Evolutionary conservation across 2,329 filamentous ascomycete species (phyloP).

Genomic region (Ilyonectria destructans): DNA sequence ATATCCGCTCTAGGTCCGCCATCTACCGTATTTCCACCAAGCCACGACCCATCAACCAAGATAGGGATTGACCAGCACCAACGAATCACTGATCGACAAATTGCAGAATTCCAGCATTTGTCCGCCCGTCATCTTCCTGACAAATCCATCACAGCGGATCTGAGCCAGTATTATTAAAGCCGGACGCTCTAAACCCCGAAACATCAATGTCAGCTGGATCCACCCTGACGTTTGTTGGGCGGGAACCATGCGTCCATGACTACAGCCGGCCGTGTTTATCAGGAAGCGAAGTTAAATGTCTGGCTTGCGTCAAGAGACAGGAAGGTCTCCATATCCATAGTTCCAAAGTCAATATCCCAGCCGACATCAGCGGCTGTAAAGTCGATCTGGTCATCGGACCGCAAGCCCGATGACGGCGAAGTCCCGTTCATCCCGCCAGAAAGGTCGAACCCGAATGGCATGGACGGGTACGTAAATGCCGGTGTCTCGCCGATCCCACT

Average conservation of each 20-base stretch:
- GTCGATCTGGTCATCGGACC: constrained; percentile 46
- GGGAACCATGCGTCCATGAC: background rate
- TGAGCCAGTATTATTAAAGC: constrained; percentile 24
- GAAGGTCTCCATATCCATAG: constrained; percentile 54
- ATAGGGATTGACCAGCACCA: constrained; percentile 5
- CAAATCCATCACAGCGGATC: constrained; percentile 16
- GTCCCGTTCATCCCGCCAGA: constrained; percentile 42
- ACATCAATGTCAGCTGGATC: constrained; percentile 11
- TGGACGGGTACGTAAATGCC: constrained; percentile 49
- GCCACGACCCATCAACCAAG: constrained; percentile 29
- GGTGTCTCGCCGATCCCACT: constrained; percentile 35
- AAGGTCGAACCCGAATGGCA: constrained; percentile 50
- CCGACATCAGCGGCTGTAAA: constrained; percentile 51
- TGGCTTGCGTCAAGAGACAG: constrained; percentile 51
- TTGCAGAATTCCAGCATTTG: constrained; percentile 3
- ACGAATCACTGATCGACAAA: constrained; percentile 25
- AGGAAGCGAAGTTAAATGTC: constrained; percentile 46
- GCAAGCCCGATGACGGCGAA: constrained; percentile 38
- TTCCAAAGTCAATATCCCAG: constrained; percentile 52
- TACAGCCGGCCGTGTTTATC: background rate
- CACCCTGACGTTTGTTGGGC: constrained; percentile 11
- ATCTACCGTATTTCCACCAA: constrained; percentile 32
- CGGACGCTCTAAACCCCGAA: constrained; percentile 11
- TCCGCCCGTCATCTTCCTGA: constrained; percentile 17
- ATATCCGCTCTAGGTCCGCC: constrained; percentile 22